These are phyloP conservation scores for Mallotus repandus DNA, from an alignment of 441 rosid genomes.

Conservation along the genomic window DNA sequence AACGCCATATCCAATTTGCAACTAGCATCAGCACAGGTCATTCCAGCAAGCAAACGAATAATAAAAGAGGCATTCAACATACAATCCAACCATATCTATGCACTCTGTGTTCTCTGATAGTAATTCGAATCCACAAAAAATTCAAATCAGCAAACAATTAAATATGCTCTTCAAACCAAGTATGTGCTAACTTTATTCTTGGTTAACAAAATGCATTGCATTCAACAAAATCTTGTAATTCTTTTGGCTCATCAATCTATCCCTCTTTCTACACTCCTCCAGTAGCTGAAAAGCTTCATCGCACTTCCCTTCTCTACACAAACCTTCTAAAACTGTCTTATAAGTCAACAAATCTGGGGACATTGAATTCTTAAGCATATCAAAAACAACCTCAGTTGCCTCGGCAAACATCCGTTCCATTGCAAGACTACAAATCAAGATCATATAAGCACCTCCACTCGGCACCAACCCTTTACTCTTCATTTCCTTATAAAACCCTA, in stretches of 20 bases:
- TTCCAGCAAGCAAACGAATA: too few species aligned
- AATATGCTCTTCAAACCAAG: not conserved
- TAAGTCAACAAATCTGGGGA: slow-evolving; percentile 75
- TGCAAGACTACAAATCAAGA: slow-evolving; percentile 78
- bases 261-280: slow-evolving; percentile 68
- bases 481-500: slow-evolving; percentile 78
- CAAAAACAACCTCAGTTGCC: slow-evolving; percentile 49
- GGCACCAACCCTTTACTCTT: slow-evolving; percentile 55
- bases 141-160: not conserved
- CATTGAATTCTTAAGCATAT: slow-evolving; percentile 63
- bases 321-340: slow-evolving; percentile 66
- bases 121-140: too few species aligned
- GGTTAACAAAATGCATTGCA: slow-evolving; percentile 39
- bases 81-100: not conserved
- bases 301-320: slow-evolving; percentile 68
- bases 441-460: slow-evolving; percentile 59
- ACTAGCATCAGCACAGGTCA: not conserved
- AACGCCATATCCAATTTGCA: not conserved
- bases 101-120: too few species aligned
- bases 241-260: slow-evolving; percentile 64
- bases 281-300: slow-evolving; percentile 67
- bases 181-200: slow-evolving; percentile 21
- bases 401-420: slow-evolving; percentile 52
- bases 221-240: slow-evolving; percentile 57
- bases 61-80: not conserved